These are phyloP conservation scores for Fusarium phyllophilum DNA, from an alignment of 2,329 filamentous ascomycete genomes.

Conservation along the genomic window DNA sequence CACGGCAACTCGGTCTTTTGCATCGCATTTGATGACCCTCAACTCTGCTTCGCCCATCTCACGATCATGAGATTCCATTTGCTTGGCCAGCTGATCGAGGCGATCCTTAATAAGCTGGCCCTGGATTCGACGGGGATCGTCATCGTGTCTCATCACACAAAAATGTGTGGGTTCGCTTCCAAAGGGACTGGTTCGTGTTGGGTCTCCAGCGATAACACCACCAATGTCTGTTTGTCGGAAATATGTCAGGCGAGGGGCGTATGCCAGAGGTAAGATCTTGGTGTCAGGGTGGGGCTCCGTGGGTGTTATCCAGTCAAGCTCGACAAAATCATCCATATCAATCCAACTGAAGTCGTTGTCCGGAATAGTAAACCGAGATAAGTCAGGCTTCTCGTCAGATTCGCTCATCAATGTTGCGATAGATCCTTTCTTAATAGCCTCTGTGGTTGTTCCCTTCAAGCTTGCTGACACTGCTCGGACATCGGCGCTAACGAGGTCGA, in stretches of 20 bases:
- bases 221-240: conserved; percentile 96
- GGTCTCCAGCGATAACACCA: conserved; percentile 80
- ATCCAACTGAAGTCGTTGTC: conserved; percentile 97
- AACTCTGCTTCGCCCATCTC: conserved; percentile 81
- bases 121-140: conserved; percentile 90
- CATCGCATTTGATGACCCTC: conserved; percentile 64
- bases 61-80: conserved; percentile 79
- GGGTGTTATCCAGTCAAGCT: conserved; percentile 94
- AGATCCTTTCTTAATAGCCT: conserved; percentile 75
- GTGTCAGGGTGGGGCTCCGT: conserved; percentile 91
- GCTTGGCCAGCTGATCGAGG: conserved; percentile 78
- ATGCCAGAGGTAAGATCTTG: conserved; percentile 91
- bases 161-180: conserved; percentile 93
- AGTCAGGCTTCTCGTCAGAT: conserved; percentile 70
- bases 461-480: conserved; percentile 92
- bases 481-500: conserved; percentile 92
- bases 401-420: conserved; percentile 62
- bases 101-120: conserved; percentile 85
- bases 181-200: conserved; percentile 86
- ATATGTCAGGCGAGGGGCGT: conserved; percentile 94
- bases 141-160: conserved; percentile 92
- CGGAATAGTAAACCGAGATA: conserved; percentile 93
- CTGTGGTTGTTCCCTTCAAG: conserved; percentile 81
- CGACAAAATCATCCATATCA: conserved; percentile 99
- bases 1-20: conserved; percentile 60